A percentile compares a stretch with the other conserved stretches of the same genome.
Evolutionary conservation across 83 land plant species (phyloP).

Genomic region (Diphasiastrum complanatum): DNA sequence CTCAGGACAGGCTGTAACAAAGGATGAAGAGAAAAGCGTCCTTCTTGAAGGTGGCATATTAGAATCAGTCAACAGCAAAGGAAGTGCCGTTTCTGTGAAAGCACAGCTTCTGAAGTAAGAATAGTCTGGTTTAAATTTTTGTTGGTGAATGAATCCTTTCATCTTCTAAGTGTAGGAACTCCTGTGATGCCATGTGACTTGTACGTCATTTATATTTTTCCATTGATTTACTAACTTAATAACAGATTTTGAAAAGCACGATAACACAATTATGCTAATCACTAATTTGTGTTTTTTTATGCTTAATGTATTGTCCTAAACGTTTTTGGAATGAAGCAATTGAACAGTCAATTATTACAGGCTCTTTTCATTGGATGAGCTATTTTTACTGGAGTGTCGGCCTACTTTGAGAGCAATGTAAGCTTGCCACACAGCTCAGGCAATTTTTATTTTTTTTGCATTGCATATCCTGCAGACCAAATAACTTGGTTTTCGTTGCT

Average conservation of each 20-base stretch:
- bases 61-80: constrained; percentile 39
- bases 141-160: background rate
- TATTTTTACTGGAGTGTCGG: constrained; percentile 82
- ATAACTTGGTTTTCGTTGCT: background rate
- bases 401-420: constrained; percentile 79
- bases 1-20: constrained; percentile 38
- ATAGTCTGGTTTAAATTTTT: background rate
- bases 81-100: constrained; percentile 40
- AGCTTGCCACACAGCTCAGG: constrained; percentile 23
- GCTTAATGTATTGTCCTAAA: background rate
- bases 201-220: background rate
- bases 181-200: too few species aligned
- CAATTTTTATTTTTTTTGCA: background rate
- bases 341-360: constrained; percentile 29
- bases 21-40: constrained; percentile 64
- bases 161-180: background rate
- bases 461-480: background rate
- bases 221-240: background rate
- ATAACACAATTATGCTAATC: background rate
- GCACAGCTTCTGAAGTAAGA: constrained; percentile 54
- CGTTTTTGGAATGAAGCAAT: background rate
- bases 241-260: too few species aligned
- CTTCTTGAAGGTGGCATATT: constrained; percentile 69
- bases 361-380: constrained; percentile 71
- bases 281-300: background rate